These are phyloP conservation scores for Amauroascus verrucosus DNA, from an alignment of 2,329 filamentous ascomycete genomes.

Conservation along the genomic window DNA sequence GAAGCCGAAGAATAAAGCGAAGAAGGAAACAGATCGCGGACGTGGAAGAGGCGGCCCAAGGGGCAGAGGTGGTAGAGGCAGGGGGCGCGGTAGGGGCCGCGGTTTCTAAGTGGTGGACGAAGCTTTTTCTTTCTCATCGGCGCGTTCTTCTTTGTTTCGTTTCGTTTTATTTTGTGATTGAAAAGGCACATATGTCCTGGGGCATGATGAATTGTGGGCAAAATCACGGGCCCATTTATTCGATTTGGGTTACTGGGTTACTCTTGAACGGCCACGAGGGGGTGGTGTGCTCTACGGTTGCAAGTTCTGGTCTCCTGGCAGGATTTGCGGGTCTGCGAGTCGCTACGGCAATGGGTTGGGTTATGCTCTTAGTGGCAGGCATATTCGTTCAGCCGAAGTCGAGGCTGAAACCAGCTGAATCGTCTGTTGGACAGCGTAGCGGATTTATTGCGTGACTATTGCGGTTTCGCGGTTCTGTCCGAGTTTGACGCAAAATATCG, in stretches of 20 bases:
- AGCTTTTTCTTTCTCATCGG: slow-evolving; percentile 10
- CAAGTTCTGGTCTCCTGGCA: neutral
- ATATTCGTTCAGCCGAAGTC: neutral
- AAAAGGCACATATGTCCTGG: neutral
- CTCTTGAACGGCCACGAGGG: neutral
- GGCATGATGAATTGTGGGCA: slow-evolving; percentile 5
- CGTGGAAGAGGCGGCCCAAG: slow-evolving; percentile 40
- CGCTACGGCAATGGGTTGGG: neutral
- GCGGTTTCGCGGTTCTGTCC: neutral
- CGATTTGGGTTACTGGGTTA: neutral
- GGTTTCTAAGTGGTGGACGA: slow-evolving; percentile 22
- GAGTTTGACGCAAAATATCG: neutral
- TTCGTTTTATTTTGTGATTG: slow-evolving; percentile 2
- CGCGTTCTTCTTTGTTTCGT: slow-evolving; percentile 19
- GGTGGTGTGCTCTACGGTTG: neutral
- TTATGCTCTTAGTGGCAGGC: neutral
- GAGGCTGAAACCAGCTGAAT: neutral
- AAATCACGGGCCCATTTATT: neutral
- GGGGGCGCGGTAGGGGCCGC: slow-evolving; percentile 44
- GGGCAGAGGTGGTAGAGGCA: slow-evolving; percentile 42
- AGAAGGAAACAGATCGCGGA: slow-evolving; percentile 66
- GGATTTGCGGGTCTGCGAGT: neutral
- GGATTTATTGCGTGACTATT: neutral
- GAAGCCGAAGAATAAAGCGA: slow-evolving; percentile 99
- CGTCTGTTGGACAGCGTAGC: neutral